phyloP scores from a whole-genome alignment of 163 green algal species.

The Chloromonas sp. region DNA sequence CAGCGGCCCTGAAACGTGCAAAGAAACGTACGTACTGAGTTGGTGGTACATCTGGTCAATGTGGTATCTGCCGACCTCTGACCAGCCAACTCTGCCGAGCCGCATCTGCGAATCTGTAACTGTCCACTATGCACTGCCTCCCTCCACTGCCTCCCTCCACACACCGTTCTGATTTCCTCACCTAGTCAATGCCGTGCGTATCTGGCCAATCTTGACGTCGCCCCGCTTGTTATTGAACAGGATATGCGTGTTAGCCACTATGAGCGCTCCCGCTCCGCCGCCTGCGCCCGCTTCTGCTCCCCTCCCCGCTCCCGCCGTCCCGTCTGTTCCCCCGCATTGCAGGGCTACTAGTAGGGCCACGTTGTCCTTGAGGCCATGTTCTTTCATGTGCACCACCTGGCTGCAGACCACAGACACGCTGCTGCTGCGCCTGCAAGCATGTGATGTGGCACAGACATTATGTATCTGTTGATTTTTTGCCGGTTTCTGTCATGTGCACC shows the following conservation, averaged over 20 bases:
- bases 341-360: constrained; percentile 48
- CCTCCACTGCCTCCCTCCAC: too few species aligned
- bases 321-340: too few species aligned
- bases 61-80: too few species aligned
- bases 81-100: too few species aligned
- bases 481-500: neutral
- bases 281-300: constrained; percentile 11
- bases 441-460: neutral
- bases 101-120: too few species aligned
- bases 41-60: too few species aligned
- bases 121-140: too few species aligned
- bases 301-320: too few species aligned
- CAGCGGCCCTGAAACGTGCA: too few species aligned
- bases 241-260: constrained; percentile 73
- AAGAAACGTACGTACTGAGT: too few species aligned
- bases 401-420: neutral
- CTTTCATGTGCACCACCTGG: constrained; percentile 29
- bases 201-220: constrained; percentile 72
- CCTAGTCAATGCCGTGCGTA: constrained; percentile 30
- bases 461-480: neutral
- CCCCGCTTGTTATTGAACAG: constrained; percentile 83
- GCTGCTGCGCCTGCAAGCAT: neutral
- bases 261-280: constrained; percentile 22
- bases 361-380: constrained; percentile 58
- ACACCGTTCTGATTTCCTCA: neutral